These are phyloP conservation scores for Pelargonium cotyledonis DNA, from an alignment of 441 rosid species.

Conservation along the genomic window DNA sequence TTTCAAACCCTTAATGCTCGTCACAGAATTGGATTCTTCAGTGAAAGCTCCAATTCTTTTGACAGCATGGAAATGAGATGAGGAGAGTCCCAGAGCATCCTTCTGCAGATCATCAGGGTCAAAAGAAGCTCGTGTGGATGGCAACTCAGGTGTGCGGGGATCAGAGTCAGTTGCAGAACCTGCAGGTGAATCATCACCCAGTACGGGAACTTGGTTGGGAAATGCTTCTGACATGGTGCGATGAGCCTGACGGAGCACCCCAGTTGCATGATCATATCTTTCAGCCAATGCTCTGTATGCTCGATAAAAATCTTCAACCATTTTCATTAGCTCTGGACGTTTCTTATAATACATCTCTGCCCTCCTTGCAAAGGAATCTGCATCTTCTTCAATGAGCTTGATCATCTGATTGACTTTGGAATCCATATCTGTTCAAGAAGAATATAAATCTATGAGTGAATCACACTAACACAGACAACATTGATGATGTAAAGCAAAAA, in stretches of 20 bases:
- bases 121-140: constrained; percentile 35
- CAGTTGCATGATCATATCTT: constrained; percentile 94
- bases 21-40: constrained; percentile 44
- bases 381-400: constrained; percentile 96
- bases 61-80: constrained; percentile 33
- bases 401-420: constrained; percentile 89
- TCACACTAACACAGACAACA: neutral
- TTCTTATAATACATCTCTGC: constrained; percentile 57
- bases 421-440: constrained; percentile 77
- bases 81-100: constrained; percentile 49
- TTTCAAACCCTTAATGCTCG: constrained; percentile 48
- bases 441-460: constrained; percentile 15
- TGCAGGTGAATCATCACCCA: constrained; percentile 60
- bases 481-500: neutral
- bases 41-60: constrained; percentile 56
- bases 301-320: constrained; percentile 35
- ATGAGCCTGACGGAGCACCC: constrained; percentile 46
- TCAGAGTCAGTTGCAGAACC: constrained; percentile 10
- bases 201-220: constrained; percentile 74
- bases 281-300: constrained; percentile 97
- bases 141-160: constrained; percentile 63
- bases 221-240: constrained; percentile 64
- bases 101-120: constrained; percentile 53
- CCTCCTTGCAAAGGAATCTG: constrained; percentile 96
- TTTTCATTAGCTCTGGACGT: constrained; percentile 94